A percentile compares a stretch with the other conserved stretches of the same genome.
These are phyloP conservation scores for Acacia crassicarpa DNA, from an alignment of 306 rosid species.

Conservation along the genomic window DNA sequence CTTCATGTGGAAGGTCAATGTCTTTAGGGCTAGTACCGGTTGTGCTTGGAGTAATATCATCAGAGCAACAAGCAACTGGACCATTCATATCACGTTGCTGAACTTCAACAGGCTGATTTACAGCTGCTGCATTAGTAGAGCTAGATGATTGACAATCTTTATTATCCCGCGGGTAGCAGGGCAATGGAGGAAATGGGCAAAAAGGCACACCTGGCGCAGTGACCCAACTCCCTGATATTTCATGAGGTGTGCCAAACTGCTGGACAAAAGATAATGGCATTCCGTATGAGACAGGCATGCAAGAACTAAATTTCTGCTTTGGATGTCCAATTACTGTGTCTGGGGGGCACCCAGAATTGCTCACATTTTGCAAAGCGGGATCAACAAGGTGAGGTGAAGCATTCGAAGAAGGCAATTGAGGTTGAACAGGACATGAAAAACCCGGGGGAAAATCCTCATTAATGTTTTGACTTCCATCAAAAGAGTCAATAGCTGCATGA, in stretches of 20 bases:
- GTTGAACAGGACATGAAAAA: constrained; percentile 63
- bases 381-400: constrained; percentile 37
- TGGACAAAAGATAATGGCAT: constrained; percentile 68
- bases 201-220: constrained; percentile 93
- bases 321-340: constrained; percentile 59
- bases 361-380: constrained; percentile 36
- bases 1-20: constrained; percentile 32
- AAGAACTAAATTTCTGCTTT: constrained; percentile 72
- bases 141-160: constrained; percentile 45
- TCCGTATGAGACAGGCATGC: constrained; percentile 82
- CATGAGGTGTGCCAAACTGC: constrained; percentile 65
- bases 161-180: constrained; percentile 58
- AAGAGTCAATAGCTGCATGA: constrained; percentile 40
- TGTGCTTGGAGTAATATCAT: constrained; percentile 58
- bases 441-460: constrained; percentile 92
- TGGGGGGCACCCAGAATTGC: constrained; percentile 37
- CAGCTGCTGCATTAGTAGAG: constrained; percentile 25
- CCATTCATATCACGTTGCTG: constrained; percentile 37
- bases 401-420: constrained; percentile 35
- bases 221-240: constrained; percentile 58
- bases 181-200: constrained; percentile 89
- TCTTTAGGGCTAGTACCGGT: constrained; percentile 46
- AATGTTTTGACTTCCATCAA: constrained; percentile 42
- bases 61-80: constrained; percentile 42
- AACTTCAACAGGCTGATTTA: constrained; percentile 43